Base-by-base conservation (phyloP, 495 filamentous ascomycete genomes). In the Cladorrhinum samala region DNA sequence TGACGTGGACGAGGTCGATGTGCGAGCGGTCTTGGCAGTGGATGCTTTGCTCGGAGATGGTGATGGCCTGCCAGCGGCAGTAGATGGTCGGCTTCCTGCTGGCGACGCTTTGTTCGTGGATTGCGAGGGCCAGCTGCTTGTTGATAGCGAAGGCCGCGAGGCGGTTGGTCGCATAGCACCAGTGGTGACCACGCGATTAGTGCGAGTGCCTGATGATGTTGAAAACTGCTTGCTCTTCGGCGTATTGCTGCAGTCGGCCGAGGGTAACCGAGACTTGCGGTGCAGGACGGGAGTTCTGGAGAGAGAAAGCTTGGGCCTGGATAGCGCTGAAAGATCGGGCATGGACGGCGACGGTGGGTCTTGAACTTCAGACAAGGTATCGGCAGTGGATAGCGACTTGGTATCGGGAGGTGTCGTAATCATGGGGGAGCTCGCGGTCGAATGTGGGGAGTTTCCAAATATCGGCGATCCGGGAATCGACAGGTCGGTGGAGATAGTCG, bases 351-450 rank as follows among this genome's bases (percentile, higher is more conserved):
- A 81, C 3, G 79, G 79, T 17, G 81, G 79, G 42, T 76, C 68
- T 48, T 67, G 67, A n/a, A 69, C 38, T 21, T 78, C 76, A 39
- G 74, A 72, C 13, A 74, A 39, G 5, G 68, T 62, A 48, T 71
- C 68, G 5, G 58, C 59, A 2, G 72, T 70, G 9, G 75, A 76
- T 9, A 80, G 59, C 17, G 77, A 78, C 63, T 87, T 84, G 50
- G 78, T 79, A 56, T 80, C 75, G 6, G 84, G 85, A n/a, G 86
- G 85, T 1, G 85, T 88, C 7, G 76, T 80, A 50, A 89, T 79
- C 54, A 86, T 75, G 16, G 87, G 85, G 17, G 86, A 90, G 58
- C 86, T 88, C 13, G 84, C 80, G 8, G 81, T 83, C 18, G 83
- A 80, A 51, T 66, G 64, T 9, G 74, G 76, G 30, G 86, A 86